Evolutionary conservation across 1,284 basidiomycete genomes (phyloP).

Genomic region (Tylopilus orsonianus): DNA sequence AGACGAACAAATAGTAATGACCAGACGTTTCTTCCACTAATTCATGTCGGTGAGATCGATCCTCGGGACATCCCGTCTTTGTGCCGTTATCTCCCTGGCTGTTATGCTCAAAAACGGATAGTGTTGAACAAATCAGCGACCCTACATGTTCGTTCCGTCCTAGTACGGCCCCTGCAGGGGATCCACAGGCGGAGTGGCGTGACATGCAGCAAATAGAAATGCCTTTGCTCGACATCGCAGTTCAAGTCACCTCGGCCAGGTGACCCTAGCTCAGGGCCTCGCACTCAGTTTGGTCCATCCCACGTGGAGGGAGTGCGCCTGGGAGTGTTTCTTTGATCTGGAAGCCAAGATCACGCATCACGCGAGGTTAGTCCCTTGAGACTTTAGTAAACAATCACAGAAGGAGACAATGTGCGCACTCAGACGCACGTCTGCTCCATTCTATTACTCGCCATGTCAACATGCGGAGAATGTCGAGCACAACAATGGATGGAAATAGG

Average conservation of each 20-base stretch:
- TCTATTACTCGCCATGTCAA: not conserved
- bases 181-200: no score
- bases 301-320: not conserved
- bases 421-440: not conserved
- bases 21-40: not conserved
- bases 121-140: not conserved
- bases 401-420: not conserved
- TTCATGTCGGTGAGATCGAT: no score
- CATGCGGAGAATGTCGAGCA: not conserved
- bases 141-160: not conserved
- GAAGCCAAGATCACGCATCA: no score
- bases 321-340: not conserved
- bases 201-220: not conserved
- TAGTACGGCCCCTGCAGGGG: no score
- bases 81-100: not conserved
- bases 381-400: not conserved
- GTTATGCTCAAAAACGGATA: not conserved
- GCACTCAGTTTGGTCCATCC: not conserved
- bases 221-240: not conserved
- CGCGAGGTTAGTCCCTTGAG: not conserved
- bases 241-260: not conserved
- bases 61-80: no score
- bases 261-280: not conserved
- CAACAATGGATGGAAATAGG: not conserved
- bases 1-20: not conserved